Evolutionary conservation across 345 rosid genomes (phyloP), one percentile per base, ranked within the genome.

Genomic region (Turritis glabra): DNA sequence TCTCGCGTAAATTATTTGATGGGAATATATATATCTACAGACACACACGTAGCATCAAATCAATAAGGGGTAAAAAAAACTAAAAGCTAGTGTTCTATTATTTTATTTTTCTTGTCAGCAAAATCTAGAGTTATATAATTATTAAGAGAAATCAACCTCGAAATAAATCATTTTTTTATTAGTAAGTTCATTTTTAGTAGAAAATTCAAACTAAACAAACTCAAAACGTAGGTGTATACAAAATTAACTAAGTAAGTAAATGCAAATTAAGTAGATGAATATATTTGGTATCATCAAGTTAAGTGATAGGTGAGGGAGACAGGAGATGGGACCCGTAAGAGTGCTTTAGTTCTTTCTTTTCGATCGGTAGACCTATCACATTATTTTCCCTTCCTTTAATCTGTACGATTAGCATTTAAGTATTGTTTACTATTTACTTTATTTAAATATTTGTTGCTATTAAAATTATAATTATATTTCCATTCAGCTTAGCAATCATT

Each of bases 311-410:
- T 55, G 71, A 68, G 77, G 80, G 84, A 79, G 93, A 90, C 92
- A 80, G 63, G 86, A 26, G 8, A 82, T 81, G 86, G 90, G 89
- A 44, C 86, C 90, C 62, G 77, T 67, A 80, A 75, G 71, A 85
- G 57, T 87, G 94, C 90, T 87, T 90, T 88, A 82, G 76, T 80
- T 80, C 82, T 75, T 77, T 82, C 80, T 84, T 85, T 82, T 83
- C 78, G 0, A 61, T 77, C 53, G 44, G 66, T 66, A 64, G 80
- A 71, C 80, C 86, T 57, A 75, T 71, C 71, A 72, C 79, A 82
- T 82, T 74, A 82, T 83, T 84, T 82, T 78, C 65, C 19, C 74
- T 77, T 81, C 87, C 85, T 90, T 85, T 76, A 80, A 82, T 68
- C 5, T 60, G 85, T 84, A 84, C 89, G 77, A 81, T 84, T 81